phyloP scores from a whole-genome alignment of 148 eudicot genomes.

The Heliosperma pusillum region DNA sequence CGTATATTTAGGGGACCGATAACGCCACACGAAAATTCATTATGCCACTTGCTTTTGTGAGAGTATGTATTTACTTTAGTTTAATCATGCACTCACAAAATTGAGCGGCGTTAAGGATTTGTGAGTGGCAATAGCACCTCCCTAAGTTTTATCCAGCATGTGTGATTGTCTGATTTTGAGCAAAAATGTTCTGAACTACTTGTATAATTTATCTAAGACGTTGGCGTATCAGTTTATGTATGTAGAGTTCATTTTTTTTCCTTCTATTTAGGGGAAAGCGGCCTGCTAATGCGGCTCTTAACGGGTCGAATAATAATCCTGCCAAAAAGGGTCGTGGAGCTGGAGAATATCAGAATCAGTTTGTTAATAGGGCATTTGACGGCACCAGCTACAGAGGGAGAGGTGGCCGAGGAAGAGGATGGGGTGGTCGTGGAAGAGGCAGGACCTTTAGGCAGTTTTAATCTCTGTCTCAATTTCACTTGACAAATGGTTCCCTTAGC shows the following conservation, averaged over 20 bases:
- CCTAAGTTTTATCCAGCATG: no score
- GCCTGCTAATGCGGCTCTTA: conserved; percentile 35
- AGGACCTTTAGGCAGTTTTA: conserved; percentile 36
- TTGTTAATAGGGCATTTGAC: conserved; percentile 64
- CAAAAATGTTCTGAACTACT: not conserved
- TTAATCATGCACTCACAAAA: no score
- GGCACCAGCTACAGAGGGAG: conserved; percentile 51
- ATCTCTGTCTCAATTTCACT: not conserved
- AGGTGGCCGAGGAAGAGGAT: conserved; percentile 54
- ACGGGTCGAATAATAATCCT: conserved; percentile 46
- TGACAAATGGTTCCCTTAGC: not conserved
- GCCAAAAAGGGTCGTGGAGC: conserved; percentile 71
- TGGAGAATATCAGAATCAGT: conserved; percentile 54
- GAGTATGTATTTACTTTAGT: no score
- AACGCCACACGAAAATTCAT: no score
- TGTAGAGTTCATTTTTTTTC: not conserved
- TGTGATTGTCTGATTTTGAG: not conserved
- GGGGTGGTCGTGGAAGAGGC: conserved; percentile 76
- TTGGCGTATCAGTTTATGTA: no score
- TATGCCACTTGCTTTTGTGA: no score
- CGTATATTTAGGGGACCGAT: no score
- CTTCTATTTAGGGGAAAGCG: conserved; percentile 47
- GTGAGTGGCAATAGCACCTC: no score
- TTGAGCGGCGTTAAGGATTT: no score
- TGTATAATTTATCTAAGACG: no score